These are phyloP conservation scores for Apiotrichum sp. DNA, from an alignment of 1,284 basidiomycete genomes.

Conservation along the genomic window DNA sequence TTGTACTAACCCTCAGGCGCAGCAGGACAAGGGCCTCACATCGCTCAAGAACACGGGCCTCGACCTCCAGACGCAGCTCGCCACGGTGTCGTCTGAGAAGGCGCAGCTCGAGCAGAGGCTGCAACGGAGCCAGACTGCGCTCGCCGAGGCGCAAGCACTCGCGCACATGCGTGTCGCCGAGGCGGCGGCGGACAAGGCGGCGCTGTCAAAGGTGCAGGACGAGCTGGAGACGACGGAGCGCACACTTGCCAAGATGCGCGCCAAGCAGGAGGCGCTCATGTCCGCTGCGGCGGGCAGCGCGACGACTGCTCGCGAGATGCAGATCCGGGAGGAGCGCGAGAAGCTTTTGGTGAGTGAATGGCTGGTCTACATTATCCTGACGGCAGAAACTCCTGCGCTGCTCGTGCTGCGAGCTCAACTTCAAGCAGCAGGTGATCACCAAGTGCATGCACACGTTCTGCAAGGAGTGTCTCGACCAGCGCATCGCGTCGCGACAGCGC, in stretches of 20 bases:
- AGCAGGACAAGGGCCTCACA: constrained; percentile 52
- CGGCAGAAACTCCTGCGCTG: constrained; percentile 77
- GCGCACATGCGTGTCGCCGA: constrained; percentile 44
- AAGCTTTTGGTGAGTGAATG: constrained; percentile 60
- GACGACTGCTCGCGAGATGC: constrained; percentile 51
- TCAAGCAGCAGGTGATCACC: constrained; percentile 79
- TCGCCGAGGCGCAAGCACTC: constrained; percentile 44
- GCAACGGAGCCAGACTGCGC: constrained; percentile 41
- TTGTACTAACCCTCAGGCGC: constrained; percentile 46
- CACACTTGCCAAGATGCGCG: constrained; percentile 38
- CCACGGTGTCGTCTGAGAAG: constrained; percentile 41
- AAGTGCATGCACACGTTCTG: constrained; percentile 77
- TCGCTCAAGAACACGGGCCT: constrained; percentile 49
- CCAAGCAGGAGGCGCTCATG: constrained; percentile 39
- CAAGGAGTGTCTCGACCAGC: constrained; percentile 70
- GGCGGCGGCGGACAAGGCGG: constrained; percentile 37
- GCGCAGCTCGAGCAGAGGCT: constrained; percentile 34
- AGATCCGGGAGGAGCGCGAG: constrained; percentile 52
- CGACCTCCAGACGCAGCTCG: constrained; percentile 47
- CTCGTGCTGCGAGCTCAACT: constrained; percentile 77
- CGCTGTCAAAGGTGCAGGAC: constrained; percentile 40
- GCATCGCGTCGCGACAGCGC: constrained; percentile 83
- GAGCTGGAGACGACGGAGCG: constrained; percentile 38
- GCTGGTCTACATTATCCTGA: neutral
- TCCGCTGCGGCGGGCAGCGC: constrained; percentile 22